Base-by-base conservation (phyloP, 2,329 filamentous ascomycete genomes). In the Fusarium concolor region DNA sequence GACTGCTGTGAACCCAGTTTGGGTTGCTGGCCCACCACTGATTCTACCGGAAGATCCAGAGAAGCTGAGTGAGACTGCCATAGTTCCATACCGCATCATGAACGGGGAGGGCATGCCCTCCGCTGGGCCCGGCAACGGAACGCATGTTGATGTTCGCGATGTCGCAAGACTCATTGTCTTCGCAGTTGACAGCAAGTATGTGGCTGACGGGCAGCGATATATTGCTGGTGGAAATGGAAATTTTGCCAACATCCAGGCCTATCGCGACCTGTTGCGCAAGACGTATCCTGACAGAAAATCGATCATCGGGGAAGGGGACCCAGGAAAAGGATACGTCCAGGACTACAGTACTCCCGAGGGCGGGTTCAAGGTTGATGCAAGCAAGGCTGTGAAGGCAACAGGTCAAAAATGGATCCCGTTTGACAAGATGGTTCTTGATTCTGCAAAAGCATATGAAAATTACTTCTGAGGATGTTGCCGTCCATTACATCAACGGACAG, bases 21-120 rank as follows among this genome's bases (percentile, higher is more conserved):
- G 61, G 61, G 61, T 64, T 1, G 38, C 51, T 7, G 61, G 61
- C 1, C 61, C 58, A 2, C 61, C 61, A 1, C 20, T 64, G 12
- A 51, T 64, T 17, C 4, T 64, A 2, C 58, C 61, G 1, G 14
- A 63, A 1, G 51, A 64, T 15, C 61, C 61, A 0, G 51, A 63
- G 18, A 64, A 63, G 39, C 35, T 64, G 33, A 64, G 61, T 37
- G 58, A 64, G 28, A 63, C 58, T 17, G 61, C 61, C 14, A 46
- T 64, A 3, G 35, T 64, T 5, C 18, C 58, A 2, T 64, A 64
- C 44, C 58, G 58, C 4, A 63, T 63, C 4, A 41, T 64, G 50
- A 64, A 63, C 8, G 61, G 61, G 0, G 22, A 63, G 4, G 31
- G 63, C 2, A 38, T 64, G 61, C 29, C 61, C 1, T 8, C 38